These are phyloP conservation scores for Cardiosporidium cionae DNA, from an alignment of 169 alveolate genomes.

Conservation along the genomic window DNA sequence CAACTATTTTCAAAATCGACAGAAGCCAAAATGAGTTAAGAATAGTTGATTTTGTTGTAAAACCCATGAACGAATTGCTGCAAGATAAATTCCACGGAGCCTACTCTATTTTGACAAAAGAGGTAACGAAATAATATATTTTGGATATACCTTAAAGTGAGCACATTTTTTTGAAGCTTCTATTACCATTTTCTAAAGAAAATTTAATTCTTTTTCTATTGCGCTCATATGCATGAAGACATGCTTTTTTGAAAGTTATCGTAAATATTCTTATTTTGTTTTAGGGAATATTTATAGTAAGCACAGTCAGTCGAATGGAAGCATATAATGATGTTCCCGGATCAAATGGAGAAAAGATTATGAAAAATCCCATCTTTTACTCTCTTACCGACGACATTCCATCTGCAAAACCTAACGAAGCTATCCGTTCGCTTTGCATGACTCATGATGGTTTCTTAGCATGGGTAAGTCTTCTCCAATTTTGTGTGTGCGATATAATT, in stretches of 20 bases:
- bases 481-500: no score
- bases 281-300: constrained; percentile 24
- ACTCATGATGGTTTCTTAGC: constrained; percentile 36
- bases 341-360: constrained; percentile 20
- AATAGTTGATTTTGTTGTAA: constrained; percentile 19
- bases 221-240: neutral
- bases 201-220: neutral
- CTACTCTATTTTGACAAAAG: constrained; percentile 28
- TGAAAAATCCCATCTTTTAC: constrained; percentile 31
- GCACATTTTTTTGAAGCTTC: neutral
- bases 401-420: constrained; percentile 25
- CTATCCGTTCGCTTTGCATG: constrained; percentile 37
- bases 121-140: constrained; percentile 5
- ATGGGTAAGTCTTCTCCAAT: constrained; percentile 18
- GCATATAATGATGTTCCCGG: constrained; percentile 37
- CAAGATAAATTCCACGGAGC: constrained; percentile 41
- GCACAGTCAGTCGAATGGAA: constrained; percentile 31
- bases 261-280: neutral
- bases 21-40: constrained; percentile 20
- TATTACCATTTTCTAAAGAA: neutral
- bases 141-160: neutral
- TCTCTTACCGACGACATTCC: constrained; percentile 13
- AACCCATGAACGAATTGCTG: constrained; percentile 17
- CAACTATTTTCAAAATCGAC: constrained; percentile 32
- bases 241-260: neutral